Conservation (phyloP, 108 stramenopile genomes). For the Stephanodiscus minutulus region DNA sequence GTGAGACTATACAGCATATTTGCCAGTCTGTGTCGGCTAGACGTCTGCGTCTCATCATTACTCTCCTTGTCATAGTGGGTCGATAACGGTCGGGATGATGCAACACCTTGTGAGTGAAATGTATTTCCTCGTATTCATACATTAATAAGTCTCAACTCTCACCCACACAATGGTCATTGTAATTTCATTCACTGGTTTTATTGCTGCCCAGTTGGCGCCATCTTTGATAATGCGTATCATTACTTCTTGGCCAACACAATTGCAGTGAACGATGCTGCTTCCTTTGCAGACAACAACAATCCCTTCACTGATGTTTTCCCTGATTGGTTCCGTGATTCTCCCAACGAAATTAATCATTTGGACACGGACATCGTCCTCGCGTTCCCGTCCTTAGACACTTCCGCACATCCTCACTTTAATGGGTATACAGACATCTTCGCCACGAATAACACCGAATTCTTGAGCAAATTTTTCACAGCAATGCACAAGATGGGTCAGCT, state of each 20-base stretch:
- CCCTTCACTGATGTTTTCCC: constrained; percentile 7
- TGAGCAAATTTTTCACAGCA: constrained; percentile 8
- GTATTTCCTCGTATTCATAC: not conserved
- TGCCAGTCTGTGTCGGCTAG: too few species aligned
- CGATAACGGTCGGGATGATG: constrained; percentile 8
- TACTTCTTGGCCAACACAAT: not conserved
- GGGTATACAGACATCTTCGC: not conserved
- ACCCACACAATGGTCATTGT: not conserved
- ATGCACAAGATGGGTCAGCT: constrained; percentile 20
- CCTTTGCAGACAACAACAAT: not conserved
- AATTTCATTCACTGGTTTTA: not conserved
- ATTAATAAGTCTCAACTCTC: not conserved
- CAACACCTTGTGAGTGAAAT: constrained; percentile 11
- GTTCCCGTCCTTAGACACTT: not conserved
- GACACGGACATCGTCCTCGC: constrained; percentile 16
- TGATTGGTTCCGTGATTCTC: constrained; percentile 12
- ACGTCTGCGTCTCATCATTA: not conserved
- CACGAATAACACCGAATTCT: not conserved
- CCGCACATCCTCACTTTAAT: constrained; percentile 12
- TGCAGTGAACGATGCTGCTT: not conserved
- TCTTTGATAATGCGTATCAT: constrained; percentile 13
- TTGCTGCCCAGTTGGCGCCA: constrained; percentile 8
- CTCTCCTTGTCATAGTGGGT: not conserved
- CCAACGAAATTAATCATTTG: not conserved
- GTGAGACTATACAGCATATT: not conserved